Evolutionary conservation across 2,329 filamentous ascomycete species (phyloP), one percentile per base, ranked within the genome.

Genomic region (Colletotrichum gigasporum): DNA sequence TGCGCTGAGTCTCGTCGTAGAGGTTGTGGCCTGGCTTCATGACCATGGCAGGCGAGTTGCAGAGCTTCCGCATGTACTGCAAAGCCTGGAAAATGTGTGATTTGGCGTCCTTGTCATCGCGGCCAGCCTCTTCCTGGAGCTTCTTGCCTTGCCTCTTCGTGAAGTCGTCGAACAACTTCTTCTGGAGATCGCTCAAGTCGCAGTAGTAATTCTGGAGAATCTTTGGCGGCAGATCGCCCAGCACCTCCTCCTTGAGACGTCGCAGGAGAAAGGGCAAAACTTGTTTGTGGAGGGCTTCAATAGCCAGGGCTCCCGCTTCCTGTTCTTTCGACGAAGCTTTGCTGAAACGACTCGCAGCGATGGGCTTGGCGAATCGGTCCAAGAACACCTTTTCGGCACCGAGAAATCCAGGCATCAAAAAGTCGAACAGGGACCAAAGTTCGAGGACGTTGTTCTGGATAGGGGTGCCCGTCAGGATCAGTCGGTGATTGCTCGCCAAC

Each of bases 161-260:
- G 75, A 99, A 99, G 74, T 98, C 95, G 44, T 98, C 96, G 71
- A 99, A 99, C 1, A 99, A 86, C 75, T 93, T 96, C 81, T 91
- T 92, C 77, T 99, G 96, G 53, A 99, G 82, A 60, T 99, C 96
- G 72, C 93, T 97, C 16, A 97, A 89, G 73, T 99, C 96, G 77
- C 96, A 99, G 80, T 99, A 99, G 81, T 99, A 99, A 78, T 99
- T 99, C 76, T 99, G 96, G 53, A 99, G 82, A 72, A 99, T 99
- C 88, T 99, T 99, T 7, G 96, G 96, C 2, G 96, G 96, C 8
- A 99, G 83, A 72, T 99, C 96, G 70, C 99, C 92, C 64, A 99
- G 84, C 16, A 99, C 96, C 76, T 99, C 96, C 79, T 99, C 96
- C 80, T 99, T 99, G 70, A 99, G 86, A 71, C 96, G 94, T 65